Base-by-base conservation (phyloP, 352 stramenopile genomes). In the Plasmopara viticola region DNA sequence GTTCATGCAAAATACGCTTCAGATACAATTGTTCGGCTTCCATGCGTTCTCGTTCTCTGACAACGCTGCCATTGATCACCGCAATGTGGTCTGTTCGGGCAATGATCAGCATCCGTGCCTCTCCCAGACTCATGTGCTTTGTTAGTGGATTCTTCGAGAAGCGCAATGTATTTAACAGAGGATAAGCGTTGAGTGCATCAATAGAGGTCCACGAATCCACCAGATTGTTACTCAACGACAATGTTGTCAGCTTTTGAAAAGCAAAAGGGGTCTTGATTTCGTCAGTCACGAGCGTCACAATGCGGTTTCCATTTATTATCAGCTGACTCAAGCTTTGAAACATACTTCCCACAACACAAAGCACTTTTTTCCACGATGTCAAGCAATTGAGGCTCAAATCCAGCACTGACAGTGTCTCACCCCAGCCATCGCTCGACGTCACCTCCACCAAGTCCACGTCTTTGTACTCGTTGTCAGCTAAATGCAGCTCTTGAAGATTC, bases 21-120 rank as follows among this genome's bases (percentile, higher is more conserved):
- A 95, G 39, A 45, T 95, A 95, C 25, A 93, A 64, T 46, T 87
- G 78, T 49, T 95, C 84, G 0, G 74, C 79, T 38, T 95, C 84
- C 5, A 53, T 59, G 10, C 82, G 75, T 46, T 95, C 84, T 47
- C 82, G 86, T 9, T 49, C 25, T 2, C 65, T 58, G 18, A 95
- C 65, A 1, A 64, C 66, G 41, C 80, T 91, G 0, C 58, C 72
- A 41, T 95, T 95, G 44, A 93, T 84, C 0, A 74, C 60, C 15
- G 65, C 37, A 9, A 93, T 44, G 12, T 44, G 52, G 7, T 72
- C 62, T 8, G 72, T 70, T 37, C 84, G 75, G 13, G 84, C 80
- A 29, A 95, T 56, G 13, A 91, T 57, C 34, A 87, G 70, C 73
- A 86, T 74, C 35, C 84, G 70, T 9, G 76, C 70, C 53, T 90